Base-by-base conservation (phyloP, 1,284 basidiomycete species). In the Sanghuangporus weigelae region DNA sequence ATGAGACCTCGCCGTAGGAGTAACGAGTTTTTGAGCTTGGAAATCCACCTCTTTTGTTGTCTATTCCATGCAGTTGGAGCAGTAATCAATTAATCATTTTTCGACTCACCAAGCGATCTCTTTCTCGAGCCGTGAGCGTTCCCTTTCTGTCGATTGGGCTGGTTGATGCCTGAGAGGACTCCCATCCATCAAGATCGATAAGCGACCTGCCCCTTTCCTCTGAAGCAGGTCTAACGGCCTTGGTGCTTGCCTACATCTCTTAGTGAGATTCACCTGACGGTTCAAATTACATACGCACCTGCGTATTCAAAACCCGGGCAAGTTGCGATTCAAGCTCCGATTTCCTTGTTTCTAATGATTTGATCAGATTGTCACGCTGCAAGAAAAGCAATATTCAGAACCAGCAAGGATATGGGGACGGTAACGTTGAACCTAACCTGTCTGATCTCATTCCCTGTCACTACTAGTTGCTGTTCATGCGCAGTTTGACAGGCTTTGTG, bases 391-490 rank as follows among this genome's bases (percentile, higher is more conserved):
- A 31, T 31, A 31, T 31, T 31, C 26, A 31, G 26, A 31, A 31
- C 3, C 26, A 3, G 26, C 26, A 31, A 31, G 26, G 26, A 31
- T 5, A 31, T 35, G 35, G 21, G 31, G 11, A 59, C 38, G 39
- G 10, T 12, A 36, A 2, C 21, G 12, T 10, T 16, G 48, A 26
- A 46, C 35, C n/a, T 26, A 44, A 77, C 77, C 60, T 73, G 71
- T 63, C 75, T 71, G 3, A 79, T 67, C 50, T 79, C 77, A 61
- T 79, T 79, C 21, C 73, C 72, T 51, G 75, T 77, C 16, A 72
- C 69, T 7, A 76, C 69, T 8, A 78, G 63, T 57, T 75, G 72
- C 61, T 76, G 74, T 60, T 78, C 75, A 57, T 77, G 71, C 8
- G 72, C 70, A 1, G 72, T 63, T 60, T 75, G 73, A 1, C 74